Conservation (phyloP, 805 yeast genomes). For the Lipomyces spencermartinsiae region DNA sequence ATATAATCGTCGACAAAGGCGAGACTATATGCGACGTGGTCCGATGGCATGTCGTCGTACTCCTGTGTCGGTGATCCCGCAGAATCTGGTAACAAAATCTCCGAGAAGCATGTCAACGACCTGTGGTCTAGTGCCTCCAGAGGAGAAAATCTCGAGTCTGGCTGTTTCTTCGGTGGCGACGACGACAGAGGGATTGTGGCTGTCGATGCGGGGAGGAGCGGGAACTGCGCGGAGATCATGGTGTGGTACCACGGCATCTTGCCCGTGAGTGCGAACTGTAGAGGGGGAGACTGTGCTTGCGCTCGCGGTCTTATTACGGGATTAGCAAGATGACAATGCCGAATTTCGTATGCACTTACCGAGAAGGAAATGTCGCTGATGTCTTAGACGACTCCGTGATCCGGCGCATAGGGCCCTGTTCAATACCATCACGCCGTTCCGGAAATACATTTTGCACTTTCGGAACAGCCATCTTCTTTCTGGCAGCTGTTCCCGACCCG, state of each 20-base stretch:
- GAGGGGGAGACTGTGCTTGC: neutral
- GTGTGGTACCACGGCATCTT: neutral
- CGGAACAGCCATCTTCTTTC: neutral
- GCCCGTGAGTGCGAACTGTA: neutral
- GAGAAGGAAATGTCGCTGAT: neutral
- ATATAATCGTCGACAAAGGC: conserved; percentile 26
- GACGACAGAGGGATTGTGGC: neutral
- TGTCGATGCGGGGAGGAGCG: conserved; percentile 1
- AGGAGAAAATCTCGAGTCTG: conserved; percentile 11
- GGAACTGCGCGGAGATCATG: conserved; percentile 1
- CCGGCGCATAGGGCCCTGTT: neutral
- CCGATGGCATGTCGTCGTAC: neutral
- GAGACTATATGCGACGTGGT: conserved; percentile 18
- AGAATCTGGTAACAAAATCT: conserved; percentile 14
- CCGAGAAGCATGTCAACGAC: conserved; percentile 26
- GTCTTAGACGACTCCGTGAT: neutral
- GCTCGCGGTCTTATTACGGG: neutral
- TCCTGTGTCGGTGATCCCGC: conserved; percentile 7
- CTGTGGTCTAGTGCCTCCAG: conserved; percentile 23
- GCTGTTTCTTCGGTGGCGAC: neutral
- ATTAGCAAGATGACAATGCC: neutral
- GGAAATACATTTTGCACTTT: neutral
- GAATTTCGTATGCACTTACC: neutral
- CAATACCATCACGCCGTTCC: neutral
- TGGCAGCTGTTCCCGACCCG: neutral